phyloP scores from a whole-genome alignment of 2,329 filamentous ascomycete genomes.

The Trichoderma atroviride region DNA sequence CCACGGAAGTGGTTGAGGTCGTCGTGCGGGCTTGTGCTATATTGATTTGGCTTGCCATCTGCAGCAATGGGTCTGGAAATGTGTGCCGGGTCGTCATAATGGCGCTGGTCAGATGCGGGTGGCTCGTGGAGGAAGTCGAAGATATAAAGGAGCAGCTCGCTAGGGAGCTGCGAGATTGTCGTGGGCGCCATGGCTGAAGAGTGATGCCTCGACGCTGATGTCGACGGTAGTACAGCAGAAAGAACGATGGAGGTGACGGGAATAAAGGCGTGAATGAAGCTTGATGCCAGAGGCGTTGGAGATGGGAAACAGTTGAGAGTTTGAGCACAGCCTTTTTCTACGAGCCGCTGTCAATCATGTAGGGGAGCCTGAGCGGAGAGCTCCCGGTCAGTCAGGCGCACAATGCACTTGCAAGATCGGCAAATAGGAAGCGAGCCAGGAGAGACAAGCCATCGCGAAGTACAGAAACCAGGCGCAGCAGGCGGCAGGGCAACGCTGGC shows the following conservation, averaged over 20 bases:
- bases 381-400: background rate
- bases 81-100: constrained; percentile 53
- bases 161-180: constrained; percentile 51
- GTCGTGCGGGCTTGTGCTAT: constrained; percentile 43
- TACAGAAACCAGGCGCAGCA: background rate
- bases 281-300: background rate
- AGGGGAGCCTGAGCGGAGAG: background rate
- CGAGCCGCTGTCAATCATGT: background rate
- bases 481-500: background rate
- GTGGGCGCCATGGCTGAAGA: background rate
- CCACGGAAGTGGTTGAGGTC: constrained; percentile 7
- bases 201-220: background rate
- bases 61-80: constrained; percentile 29
- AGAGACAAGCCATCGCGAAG: background rate
- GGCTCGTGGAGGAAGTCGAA: constrained; percentile 55
- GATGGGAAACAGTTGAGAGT: background rate
- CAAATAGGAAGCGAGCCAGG: background rate
- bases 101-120: constrained; percentile 51
- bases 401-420: background rate
- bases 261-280: background rate
- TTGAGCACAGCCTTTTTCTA: background rate
- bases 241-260: background rate
- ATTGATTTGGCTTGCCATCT: constrained; percentile 29
- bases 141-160: constrained; percentile 62
- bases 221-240: no score